Evolutionary conservation across 495 filamentous ascomycete genomes (phyloP), one percentile per base, ranked within the genome.

Genomic region (Trichoderma virens): DNA sequence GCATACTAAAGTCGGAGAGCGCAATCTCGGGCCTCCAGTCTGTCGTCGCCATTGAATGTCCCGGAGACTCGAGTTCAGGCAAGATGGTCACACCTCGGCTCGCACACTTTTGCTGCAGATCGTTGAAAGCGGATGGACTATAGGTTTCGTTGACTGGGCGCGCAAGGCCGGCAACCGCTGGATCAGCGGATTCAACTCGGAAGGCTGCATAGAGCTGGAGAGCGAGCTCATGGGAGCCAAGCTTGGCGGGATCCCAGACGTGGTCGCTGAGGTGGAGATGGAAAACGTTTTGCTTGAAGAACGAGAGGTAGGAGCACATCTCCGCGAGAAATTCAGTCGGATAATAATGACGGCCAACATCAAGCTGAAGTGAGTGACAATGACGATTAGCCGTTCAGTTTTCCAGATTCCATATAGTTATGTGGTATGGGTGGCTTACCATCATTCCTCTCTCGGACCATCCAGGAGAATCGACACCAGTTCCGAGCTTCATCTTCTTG

Each of bases 271-370:
- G 75, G 67, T 85, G 82, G 66, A 83, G 84, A 61, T 84, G 82
- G 54, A 85, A 85, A 63, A 84, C 82, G 60, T 75, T 80, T 68
- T 84, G 74, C 65, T 84, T 84, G 72, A 84, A 85, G 69, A 82
- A 83, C 1, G 73, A 79, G 3, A 81, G 80, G 64, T 83, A 85
- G 18, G 79, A 82, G 70, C 82, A 85, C 18, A 85, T 73, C 8
- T 84, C 82, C 34, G 83, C 84, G 61, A 85, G 70, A 62, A 80
- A 84, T 2, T 71, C 68, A 18, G 76, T 70, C 1, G 79, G 70
- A 67, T 85, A 85, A 81, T 82, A 85, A 65, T 85, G 84, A 16
- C 82, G 75, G 14, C 82, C 82, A 2, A 81, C 82, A 64, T 85
- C 82, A 0, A 85, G 25, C 51, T 56, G 13, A n/a, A 30, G 27